Percentiles rank a stretch among this genome's conserved stretches.
Conservation (phyloP, 208 protist species). For the Novymonas esmeraldas region DNA sequence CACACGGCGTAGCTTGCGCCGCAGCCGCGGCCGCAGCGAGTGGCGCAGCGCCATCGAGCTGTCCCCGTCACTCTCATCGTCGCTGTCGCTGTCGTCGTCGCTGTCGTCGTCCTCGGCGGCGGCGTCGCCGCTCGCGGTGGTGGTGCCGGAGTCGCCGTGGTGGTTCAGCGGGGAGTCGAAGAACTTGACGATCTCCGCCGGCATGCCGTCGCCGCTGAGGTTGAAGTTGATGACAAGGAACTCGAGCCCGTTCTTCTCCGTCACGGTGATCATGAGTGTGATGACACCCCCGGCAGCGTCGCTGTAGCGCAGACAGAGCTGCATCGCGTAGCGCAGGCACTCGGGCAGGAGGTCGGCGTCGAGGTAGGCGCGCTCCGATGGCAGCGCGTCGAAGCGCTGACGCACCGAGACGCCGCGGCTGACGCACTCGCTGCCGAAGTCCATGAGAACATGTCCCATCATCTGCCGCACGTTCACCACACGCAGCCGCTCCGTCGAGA, state of each 20-base stretch:
- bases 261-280: constrained; percentile 68
- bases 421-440: constrained; percentile 80
- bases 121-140: constrained; percentile 7
- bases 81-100: constrained; percentile 19
- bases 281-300: constrained; percentile 31
- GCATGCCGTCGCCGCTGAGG: constrained; percentile 57
- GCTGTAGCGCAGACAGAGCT: constrained; percentile 40
- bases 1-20: constrained; percentile 52
- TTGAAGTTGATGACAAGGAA: constrained; percentile 88
- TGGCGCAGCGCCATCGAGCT: neutral
- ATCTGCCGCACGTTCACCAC: constrained; percentile 85
- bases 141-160: constrained; percentile 13
- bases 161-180: constrained; percentile 36
- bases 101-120: constrained; percentile 14
- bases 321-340: constrained; percentile 81
- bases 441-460: constrained; percentile 84
- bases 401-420: constrained; percentile 51
- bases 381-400: constrained; percentile 74
- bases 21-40: constrained; percentile 22
- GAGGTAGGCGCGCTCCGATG: constrained; percentile 68
- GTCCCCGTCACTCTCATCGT: constrained; percentile 9
- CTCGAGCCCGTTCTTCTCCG: constrained; percentile 71
- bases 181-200: constrained; percentile 40
- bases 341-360: constrained; percentile 70
- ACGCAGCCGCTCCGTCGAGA: constrained; percentile 72